Percentiles rank a stretch among this genome's conserved stretches.
Conservation (phyloP, 495 filamentous ascomycete genomes). For the Aspergillus sclerotioniger region DNA sequence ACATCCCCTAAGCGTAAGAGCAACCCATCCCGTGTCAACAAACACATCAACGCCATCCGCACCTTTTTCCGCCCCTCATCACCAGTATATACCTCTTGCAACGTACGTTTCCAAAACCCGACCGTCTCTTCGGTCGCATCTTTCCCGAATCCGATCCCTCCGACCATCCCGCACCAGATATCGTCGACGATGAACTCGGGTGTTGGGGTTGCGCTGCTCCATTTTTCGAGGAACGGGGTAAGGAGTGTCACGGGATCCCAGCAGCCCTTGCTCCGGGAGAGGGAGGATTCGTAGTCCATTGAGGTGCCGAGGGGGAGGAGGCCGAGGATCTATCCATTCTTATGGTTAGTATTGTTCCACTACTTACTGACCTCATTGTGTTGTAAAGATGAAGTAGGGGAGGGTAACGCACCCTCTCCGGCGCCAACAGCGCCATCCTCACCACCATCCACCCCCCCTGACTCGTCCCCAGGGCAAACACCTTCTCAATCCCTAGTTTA, state of each 20-base stretch:
- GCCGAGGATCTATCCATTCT: slow-evolving; percentile 48
- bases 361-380: neutral
- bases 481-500: slow-evolving; percentile 54
- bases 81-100: slow-evolving; percentile 57
- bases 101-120: slow-evolving; percentile 52
- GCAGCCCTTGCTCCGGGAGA: slow-evolving; percentile 53
- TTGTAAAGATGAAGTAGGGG: neutral
- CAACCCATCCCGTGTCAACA: slow-evolving; percentile 60
- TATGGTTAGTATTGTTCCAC: neutral
- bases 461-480: slow-evolving; percentile 60
- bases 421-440: slow-evolving; percentile 61
- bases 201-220: slow-evolving; percentile 43
- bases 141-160: slow-evolving; percentile 54
- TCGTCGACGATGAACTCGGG: slow-evolving; percentile 56
- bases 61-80: slow-evolving; percentile 59
- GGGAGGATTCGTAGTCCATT: slow-evolving; percentile 58
- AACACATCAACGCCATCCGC: slow-evolving; percentile 55
- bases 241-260: slow-evolving; percentile 57
- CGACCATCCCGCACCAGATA: slow-evolving; percentile 56
- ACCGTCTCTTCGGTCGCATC: slow-evolving; percentile 37
- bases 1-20: slow-evolving; percentile 53
- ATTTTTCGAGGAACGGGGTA: slow-evolving; percentile 44
- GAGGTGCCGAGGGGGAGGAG: slow-evolving; percentile 61
- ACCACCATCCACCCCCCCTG: slow-evolving; percentile 65
- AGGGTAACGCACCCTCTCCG: slow-evolving; percentile 45